Evolutionary conservation across 2,329 filamentous ascomycete genomes (phyloP).

Genomic region (Chalara sp.): DNA sequence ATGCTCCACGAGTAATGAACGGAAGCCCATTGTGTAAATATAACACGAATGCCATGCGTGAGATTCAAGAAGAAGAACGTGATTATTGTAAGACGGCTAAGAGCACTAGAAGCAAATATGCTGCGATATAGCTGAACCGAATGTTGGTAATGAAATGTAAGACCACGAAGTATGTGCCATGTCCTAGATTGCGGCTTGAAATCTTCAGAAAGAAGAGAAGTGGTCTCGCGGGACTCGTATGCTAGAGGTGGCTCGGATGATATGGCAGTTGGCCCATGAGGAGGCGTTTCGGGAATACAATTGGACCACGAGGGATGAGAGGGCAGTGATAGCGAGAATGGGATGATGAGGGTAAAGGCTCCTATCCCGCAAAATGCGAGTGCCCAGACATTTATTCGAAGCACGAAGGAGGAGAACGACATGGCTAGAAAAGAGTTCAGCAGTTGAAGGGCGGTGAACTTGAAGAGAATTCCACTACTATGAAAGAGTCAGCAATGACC

Average conservation of each 20-base stretch:
- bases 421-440: slow-evolving; percentile 7
- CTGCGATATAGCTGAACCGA: slow-evolving; percentile 3
- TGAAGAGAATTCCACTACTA: slow-evolving; percentile 12
- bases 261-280: background rate
- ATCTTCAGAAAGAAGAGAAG: slow-evolving; percentile 1
- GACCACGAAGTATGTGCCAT: slow-evolving; percentile 4
- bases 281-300: background rate
- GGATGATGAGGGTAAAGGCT: slow-evolving; percentile 4
- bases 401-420: slow-evolving; percentile 7
- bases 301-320: background rate
- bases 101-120: slow-evolving; percentile 3
- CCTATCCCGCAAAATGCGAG: slow-evolving; percentile 9
- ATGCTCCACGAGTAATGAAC: slow-evolving; percentile 10
- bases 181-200: slow-evolving; percentile 1
- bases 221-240: slow-evolving; percentile 8
- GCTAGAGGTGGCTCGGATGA: background rate
- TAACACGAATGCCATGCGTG: slow-evolving; percentile 2
- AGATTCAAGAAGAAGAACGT: slow-evolving; percentile 10
- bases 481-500: background rate
- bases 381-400: slow-evolving; percentile 12
- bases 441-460: slow-evolving; percentile 7
- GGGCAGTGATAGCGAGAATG: slow-evolving; percentile 6
- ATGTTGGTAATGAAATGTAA: slow-evolving; percentile 3
- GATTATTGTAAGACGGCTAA: slow-evolving; percentile 7
- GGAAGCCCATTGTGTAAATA: slow-evolving; percentile 11